Evolutionary conservation across 1,139 yeast genomes (phyloP), one percentile per base, ranked within the genome.

Genomic region (Pichia sp.): DNA sequence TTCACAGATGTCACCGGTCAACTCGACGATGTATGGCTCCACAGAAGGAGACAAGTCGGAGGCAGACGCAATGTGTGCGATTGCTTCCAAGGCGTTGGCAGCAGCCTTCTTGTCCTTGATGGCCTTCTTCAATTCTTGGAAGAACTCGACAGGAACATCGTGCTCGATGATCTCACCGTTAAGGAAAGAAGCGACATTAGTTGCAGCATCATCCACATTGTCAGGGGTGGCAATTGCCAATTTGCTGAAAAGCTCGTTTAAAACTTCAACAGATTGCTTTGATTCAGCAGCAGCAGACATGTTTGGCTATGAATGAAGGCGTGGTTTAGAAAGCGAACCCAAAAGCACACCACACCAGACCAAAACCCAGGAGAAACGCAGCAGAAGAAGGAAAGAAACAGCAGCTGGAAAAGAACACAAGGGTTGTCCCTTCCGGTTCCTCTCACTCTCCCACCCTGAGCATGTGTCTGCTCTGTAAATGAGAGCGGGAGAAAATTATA

Each of bases 151-250:
- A 69, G 99, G 99, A 65, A 92, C 95, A 77, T 92, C 98, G 78
- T 93, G 98, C 80, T 93, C 99, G 74, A 92, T 93, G 76, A 92
- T 90, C 70, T 95, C 89, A 65, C 97, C 95, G 79, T 92, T 93
- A 77, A 93, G 82, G 81, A 93, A 92, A 61, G 95, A 84, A 64
- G 98, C 84, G 70, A 93, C 88, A 74, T 89, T 90, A 69, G 87
- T 74, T 72, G 97, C 95, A 72, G 96, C 95, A 72, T 82, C 85
- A 62, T 82, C 85, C 76, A 92, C 84, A 73, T 85, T 86, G 69
- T 90, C 97, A 56, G 83, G 74, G 65, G 85, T 72, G 69, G 98
- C 96, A 74, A 93, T 89, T 75, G 93, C 78, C 73, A 93, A 83
- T 81, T 90, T 89, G 77, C 87, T 81, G 79, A 93, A 89, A 73